A percentile compares a stretch with the other conserved stretches of the same genome.
Conservation (phyloP, 208 protist species). For the Angomonas deanei region DNA sequence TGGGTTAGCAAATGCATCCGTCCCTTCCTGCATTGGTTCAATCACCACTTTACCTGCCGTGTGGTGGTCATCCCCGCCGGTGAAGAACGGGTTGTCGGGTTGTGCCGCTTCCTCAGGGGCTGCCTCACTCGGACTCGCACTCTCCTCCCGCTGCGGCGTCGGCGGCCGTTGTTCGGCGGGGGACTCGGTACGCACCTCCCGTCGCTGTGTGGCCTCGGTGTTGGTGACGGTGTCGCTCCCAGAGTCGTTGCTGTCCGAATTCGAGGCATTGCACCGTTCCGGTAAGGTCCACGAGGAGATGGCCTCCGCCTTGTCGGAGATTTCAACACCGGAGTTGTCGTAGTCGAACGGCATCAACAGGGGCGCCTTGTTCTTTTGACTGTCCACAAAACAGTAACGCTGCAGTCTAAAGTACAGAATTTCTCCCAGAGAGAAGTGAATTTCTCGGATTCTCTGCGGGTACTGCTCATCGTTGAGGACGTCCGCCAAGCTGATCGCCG, state of each 20-base stretch:
- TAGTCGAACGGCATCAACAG: conserved; percentile 63
- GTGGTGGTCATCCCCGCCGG: neutral
- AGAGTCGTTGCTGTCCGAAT: conserved; percentile 3
- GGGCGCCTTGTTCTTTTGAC: conserved; percentile 22
- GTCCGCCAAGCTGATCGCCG: conserved; percentile 40
- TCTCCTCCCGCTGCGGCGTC: too few relatives aligned
- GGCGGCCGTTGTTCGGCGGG: neutral
- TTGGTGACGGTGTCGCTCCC: neutral
- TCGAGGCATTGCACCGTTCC: neutral
- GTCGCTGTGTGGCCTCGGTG: neutral
- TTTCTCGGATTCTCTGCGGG: conserved; percentile 29
- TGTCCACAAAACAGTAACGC: conserved; percentile 36
- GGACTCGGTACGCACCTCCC: neutral
- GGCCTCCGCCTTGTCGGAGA: neutral
- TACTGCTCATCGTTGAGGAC: conserved; percentile 52
- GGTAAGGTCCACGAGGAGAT: neutral
- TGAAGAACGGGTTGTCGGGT: neutral
- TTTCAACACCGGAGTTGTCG: conserved; percentile 21
- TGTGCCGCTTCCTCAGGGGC: neutral
- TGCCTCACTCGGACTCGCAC: neutral
- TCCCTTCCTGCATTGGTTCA: neutral
- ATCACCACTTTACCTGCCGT: neutral
- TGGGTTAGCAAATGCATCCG: neutral
- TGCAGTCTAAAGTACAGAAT: conserved; percentile 53
- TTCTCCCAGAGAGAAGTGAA: conserved; percentile 45